Evolutionary conservation across 805 yeast genomes (phyloP), one percentile per base, ranked within the genome.

Genomic region (Starmera dryadoides): DNA sequence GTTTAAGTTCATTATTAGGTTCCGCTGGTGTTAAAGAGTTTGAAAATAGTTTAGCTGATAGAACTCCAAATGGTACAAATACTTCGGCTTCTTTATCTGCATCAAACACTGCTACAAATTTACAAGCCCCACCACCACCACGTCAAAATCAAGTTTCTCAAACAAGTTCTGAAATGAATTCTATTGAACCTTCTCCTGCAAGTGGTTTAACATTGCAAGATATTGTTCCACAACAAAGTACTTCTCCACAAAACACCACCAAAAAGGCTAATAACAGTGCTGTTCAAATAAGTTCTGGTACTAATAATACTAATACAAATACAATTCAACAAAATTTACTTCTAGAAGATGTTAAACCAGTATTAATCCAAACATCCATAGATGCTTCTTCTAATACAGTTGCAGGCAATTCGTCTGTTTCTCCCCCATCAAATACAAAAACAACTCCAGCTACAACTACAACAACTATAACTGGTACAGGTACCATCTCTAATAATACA

Each of bases 1-100:
- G 59, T 1, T 53, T 74, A 23, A 48, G 52, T 17, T 46, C 55
- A 3, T 41, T 60, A 2, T 39, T 56, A 15, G 56, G 52, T 8
- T 34, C 46, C 15, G 9, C 25, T 7, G 42, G 37, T 30, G 30
- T 47, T 2, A 44, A 43, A 40, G 49, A 48, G 18, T 43, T 39
- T 38, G 44, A 42, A 21, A 41, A 42, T 16, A 34, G 35, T 12
- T 17, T 36, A 4, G 18, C 28, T 4, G 21, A 30, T 21, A 35
- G 33, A 18, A 38, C 29, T 28, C 16, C 37, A 35, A 35, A 11
- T 30, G 32, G 19, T 11, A 18, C 44, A 41, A 21, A 49, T 39
- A 29, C 42, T 34, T 29, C 44, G 38, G 30, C 48, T 36, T 30
- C 48, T 31, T 30, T 53, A 38, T 40, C 42, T 21, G 31, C 45